Base-by-base conservation (phyloP, 176 grass and related monocot species). In the Eremochloa ophiuroides region DNA sequence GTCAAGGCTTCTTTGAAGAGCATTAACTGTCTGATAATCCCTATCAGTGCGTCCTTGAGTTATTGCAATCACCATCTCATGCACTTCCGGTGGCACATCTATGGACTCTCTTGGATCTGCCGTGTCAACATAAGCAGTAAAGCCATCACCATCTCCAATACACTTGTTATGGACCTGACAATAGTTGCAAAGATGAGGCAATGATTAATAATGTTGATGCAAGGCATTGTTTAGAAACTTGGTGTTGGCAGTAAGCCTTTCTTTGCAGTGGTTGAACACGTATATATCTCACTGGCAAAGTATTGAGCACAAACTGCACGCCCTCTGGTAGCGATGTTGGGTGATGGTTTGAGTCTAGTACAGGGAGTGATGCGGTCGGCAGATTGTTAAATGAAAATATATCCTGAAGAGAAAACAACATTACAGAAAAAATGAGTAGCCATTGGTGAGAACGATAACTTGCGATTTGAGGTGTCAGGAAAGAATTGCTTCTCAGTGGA, bases 101-200 rank as follows among this genome's bases (percentile, higher is more conserved):
- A 30, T 51, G 25, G 71, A 87, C 53, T 87, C 85, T 29, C 63
- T 82, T 0, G 73, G 87, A 31, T 82, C 72, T 4, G 72, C 74
- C 47, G 87, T 79, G 67, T 86, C 66, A 59, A 89, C 87, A 46
- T 89, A 89, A 25, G 85, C 87, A 11, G 84, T 85, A 17, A 93
- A 78, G 27, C 91, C 87, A 33, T 93, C 91, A 1, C 91, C 91
- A 75, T 93, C 91, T 40, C 73, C 87, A 48, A 93, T 80, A 64
- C 65, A 71, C 17, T 47, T 78, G 27, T 59, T 59, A 58, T 75
- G 33, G 34, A 87, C 73, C 91, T 89, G 53, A 71, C 38, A 74
- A 51, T 27, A 71, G 22, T 30, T 62, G 33, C 69, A 35, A 70
- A n/a, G 25, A 25, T 56, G 28, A 66, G 23, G 59, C 33, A 51